These are phyloP conservation scores for Coniophora puteana DNA, from an alignment of 1,284 basidiomycete genomes.

Conservation along the genomic window DNA sequence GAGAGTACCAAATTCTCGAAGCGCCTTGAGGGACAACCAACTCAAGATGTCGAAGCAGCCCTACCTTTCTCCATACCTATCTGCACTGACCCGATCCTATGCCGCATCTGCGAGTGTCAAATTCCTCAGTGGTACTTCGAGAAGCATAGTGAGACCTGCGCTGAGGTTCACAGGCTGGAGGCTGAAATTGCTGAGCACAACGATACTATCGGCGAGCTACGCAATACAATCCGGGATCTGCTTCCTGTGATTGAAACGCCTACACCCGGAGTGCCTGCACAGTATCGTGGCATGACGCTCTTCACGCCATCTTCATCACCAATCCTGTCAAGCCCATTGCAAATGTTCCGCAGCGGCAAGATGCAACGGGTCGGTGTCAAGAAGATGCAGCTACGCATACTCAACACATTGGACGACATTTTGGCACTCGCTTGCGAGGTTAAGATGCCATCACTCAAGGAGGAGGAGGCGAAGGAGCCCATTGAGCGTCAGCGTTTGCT, in stretches of 20 bases:
- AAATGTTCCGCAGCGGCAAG: slow-evolving; percentile 67
- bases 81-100: slow-evolving; percentile 85
- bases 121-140: slow-evolving; percentile 99
- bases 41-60: slow-evolving; percentile 50
- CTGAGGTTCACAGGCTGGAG: slow-evolving; percentile 94
- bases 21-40: slow-evolving; percentile 9
- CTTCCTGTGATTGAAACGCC: slow-evolving; percentile 59
- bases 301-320: slow-evolving; percentile 69
- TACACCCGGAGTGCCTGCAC: slow-evolving; percentile 57
- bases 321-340: slow-evolving; percentile 63
- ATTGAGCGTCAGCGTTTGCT: slow-evolving; percentile 91
- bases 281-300: slow-evolving; percentile 89
- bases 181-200: slow-evolving; percentile 94
- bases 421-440: slow-evolving; percentile 80
- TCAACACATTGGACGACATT: slow-evolving; percentile 86
- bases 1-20: slow-evolving; percentile 26
- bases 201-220: slow-evolving; percentile 86
- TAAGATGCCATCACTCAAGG: slow-evolving; percentile 85
- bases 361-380: slow-evolving; percentile 79
- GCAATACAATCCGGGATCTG: slow-evolving; percentile 78
- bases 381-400: slow-evolving; percentile 74
- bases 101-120: slow-evolving; percentile 96
- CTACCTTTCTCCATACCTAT: slow-evolving; percentile 77
- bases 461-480: slow-evolving; percentile 86
- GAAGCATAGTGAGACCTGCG: slow-evolving; percentile 99